Conservation (phyloP, 805 yeast species). For the Saturnispora besseyi region DNA sequence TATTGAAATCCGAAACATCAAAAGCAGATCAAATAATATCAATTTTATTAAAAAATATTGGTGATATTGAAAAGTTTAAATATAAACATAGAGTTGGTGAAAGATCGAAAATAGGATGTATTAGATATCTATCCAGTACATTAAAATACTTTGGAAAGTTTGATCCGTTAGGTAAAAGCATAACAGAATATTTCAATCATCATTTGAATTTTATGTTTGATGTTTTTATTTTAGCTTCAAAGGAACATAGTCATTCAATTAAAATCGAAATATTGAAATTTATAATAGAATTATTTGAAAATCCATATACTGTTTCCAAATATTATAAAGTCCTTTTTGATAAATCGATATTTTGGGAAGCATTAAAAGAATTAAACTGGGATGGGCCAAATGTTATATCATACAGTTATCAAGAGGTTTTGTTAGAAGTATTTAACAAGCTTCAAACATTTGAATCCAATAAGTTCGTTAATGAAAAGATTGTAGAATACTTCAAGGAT, state of each 20-base stretch:
- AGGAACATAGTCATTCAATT: conserved; percentile 5
- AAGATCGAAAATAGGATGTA: conserved; percentile 16
- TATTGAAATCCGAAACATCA: conserved; percentile 11
- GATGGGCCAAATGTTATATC: neutral
- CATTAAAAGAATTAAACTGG: conserved; percentile 8
- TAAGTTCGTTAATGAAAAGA: conserved; percentile 7
- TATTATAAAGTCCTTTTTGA: conserved; percentile 11
- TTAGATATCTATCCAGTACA: conserved; percentile 13
- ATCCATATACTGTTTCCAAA: conserved; percentile 7
- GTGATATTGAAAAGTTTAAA: conserved; percentile 5
- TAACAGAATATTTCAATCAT: conserved; percentile 14
- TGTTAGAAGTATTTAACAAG: conserved; percentile 15
- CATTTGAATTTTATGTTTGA: conserved; percentile 14
- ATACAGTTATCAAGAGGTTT: conserved; percentile 1
- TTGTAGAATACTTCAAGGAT: conserved; percentile 15
- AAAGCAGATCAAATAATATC: conserved; percentile 12
- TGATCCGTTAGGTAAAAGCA: conserved; percentile 9
- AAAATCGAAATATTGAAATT: conserved; percentile 15
- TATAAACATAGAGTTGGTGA: conserved; percentile 8
- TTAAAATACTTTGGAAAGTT: conserved; percentile 10
- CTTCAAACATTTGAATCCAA: conserved; percentile 12
- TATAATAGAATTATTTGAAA: conserved; percentile 11
- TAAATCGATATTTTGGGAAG: conserved; percentile 12
- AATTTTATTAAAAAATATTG: conserved; percentile 16
- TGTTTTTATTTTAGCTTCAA: conserved; percentile 11